Evolutionary conservation across 345 rosid species (phyloP).

Genomic region (Populus simonii): DNA sequence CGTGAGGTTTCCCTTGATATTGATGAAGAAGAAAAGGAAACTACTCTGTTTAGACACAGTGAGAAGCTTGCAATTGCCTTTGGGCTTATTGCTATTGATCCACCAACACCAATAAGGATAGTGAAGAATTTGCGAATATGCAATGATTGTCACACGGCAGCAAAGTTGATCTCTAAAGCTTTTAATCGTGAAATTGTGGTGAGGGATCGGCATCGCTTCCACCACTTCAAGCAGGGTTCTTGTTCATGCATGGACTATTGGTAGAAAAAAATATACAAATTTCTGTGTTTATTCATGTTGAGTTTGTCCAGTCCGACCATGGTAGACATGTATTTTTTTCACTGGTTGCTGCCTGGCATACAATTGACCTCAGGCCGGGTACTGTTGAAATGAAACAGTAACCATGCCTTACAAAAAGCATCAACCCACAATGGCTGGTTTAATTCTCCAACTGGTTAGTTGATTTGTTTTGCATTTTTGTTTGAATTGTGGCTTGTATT

Average conservation of each 20-base stretch:
- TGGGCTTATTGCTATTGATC: conserved; percentile 35
- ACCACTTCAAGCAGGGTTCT: conserved; percentile 44
- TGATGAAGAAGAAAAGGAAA: conserved; percentile 56
- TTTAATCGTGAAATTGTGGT: conserved; percentile 45
- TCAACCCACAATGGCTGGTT: no score
- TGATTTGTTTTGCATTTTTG: no score
- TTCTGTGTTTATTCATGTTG: no score
- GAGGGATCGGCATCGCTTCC: conserved; percentile 48
- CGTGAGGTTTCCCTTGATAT: conserved; percentile 47
- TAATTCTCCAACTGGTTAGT: no score
- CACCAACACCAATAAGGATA: conserved; percentile 43
- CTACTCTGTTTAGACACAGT: conserved; percentile 43
- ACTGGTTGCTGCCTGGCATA: no score
- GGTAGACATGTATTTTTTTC: no score
- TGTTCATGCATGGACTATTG: conserved; percentile 50
- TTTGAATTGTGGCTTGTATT: no score
- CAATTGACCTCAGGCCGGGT: no score
- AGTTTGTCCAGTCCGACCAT: not conserved
- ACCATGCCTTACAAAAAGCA: no score
- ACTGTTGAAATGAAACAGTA: no score
- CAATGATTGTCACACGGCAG: conserved; percentile 42
- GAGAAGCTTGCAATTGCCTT: conserved; percentile 60
- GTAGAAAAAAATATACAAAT: conserved; percentile 19
- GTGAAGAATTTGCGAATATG: conserved; percentile 51
- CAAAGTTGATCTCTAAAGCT: conserved; percentile 41